Evolutionary conservation across 2,329 filamentous ascomycete species (phyloP).

Genomic region (Fusarium sp.): DNA sequence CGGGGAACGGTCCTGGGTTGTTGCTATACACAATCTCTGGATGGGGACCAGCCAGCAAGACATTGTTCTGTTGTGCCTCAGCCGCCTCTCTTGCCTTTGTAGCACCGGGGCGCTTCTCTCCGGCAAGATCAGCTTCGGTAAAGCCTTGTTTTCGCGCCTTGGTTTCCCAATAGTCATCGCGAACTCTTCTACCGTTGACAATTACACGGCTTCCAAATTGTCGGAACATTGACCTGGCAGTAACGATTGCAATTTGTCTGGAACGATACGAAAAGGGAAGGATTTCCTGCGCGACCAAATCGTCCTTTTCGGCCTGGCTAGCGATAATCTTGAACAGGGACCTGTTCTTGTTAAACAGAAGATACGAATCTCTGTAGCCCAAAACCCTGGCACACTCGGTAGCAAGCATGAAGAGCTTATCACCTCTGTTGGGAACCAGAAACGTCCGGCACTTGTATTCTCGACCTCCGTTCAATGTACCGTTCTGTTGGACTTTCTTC

Average conservation of each 20-base stretch:
- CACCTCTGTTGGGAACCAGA: slow-evolving; percentile 86
- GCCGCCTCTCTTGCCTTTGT: slow-evolving; percentile 88
- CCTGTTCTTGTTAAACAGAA: slow-evolving; percentile 98
- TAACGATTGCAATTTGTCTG: slow-evolving; percentile 98
- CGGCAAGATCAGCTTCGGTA: slow-evolving; percentile 94
- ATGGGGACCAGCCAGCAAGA: slow-evolving; percentile 74
- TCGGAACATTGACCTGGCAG: slow-evolving; percentile 96
- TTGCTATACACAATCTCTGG: slow-evolving; percentile 91
- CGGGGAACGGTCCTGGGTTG: slow-evolving; percentile 72
- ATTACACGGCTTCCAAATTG: slow-evolving; percentile 98
- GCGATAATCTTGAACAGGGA: slow-evolving; percentile 98
- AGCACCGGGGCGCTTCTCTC: slow-evolving; percentile 94
- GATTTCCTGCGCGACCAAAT: slow-evolving; percentile 93
- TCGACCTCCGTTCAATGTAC: slow-evolving; percentile 82
- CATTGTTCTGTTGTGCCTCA: slow-evolving; percentile 69
- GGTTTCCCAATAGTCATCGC: slow-evolving; percentile 98
- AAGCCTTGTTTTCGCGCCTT: slow-evolving; percentile 98
- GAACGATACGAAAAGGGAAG: slow-evolving; percentile 97
- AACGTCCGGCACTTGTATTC: slow-evolving; percentile 96
- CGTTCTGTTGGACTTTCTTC: slow-evolving; percentile 88
- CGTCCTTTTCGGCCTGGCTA: slow-evolving; percentile 94
- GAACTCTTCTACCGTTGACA: slow-evolving; percentile 86
- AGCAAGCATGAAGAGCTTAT: slow-evolving; percentile 98
- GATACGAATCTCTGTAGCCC: slow-evolving; percentile 95
- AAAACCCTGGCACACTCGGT: slow-evolving; percentile 96